Evolutionary conservation across 345 rosid genomes (phyloP).

Genomic region (Cardamine chenopodiifolia): DNA sequence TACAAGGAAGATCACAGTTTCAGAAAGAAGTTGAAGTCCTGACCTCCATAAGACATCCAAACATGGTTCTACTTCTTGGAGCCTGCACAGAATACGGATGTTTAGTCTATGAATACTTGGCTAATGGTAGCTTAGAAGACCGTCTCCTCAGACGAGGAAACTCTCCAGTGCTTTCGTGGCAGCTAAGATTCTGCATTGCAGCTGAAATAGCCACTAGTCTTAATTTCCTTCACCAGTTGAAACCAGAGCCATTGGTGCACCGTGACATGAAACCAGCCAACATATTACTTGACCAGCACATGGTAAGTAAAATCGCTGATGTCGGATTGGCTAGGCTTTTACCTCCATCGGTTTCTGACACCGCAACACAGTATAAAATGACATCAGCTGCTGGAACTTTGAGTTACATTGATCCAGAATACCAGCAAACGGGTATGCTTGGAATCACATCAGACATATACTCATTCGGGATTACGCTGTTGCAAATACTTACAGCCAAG

Average conservation of each 20-base stretch:
- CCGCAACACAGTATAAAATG: conserved; percentile 22
- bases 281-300: conserved; percentile 36
- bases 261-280: conserved; percentile 40
- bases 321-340: conserved; percentile 37
- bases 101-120: conserved; percentile 39
- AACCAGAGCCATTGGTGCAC: conserved; percentile 44
- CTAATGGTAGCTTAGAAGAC: conserved; percentile 42
- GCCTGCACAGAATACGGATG: conserved; percentile 68
- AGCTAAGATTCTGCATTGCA: conserved; percentile 34
- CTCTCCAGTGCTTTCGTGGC: conserved; percentile 38
- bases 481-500: conserved; percentile 41
- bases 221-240: conserved; percentile 39
- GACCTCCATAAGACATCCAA: conserved; percentile 54
- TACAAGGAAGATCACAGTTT: conserved; percentile 53
- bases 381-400: conserved; percentile 40
- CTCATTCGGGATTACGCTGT: conserved; percentile 38
- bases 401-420: conserved; percentile 42
- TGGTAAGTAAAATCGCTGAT: conserved; percentile 72
- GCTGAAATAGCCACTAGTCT: conserved; percentile 35
- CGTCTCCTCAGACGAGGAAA: conserved; percentile 35
- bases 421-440: conserved; percentile 37
- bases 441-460: conserved; percentile 36
- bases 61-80: conserved; percentile 59
- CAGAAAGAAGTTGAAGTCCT: conserved; percentile 55
- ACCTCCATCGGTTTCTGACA: conserved; percentile 29